Base-by-base conservation (phyloP, 2,329 filamentous ascomycete species). In the Xenoacremonium recifei region DNA sequence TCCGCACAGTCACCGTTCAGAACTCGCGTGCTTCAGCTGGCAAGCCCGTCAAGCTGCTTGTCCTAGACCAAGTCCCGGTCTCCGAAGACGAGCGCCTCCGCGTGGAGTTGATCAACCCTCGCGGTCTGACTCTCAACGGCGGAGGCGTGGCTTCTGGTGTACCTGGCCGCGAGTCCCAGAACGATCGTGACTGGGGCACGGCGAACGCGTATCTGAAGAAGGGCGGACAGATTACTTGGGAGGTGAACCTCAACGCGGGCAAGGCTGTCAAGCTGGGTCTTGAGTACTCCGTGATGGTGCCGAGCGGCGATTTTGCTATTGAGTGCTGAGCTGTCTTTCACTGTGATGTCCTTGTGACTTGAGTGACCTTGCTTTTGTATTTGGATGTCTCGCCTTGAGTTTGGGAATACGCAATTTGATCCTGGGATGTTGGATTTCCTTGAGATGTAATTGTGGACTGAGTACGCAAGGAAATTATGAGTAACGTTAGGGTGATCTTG, bases 51-150 rank as follows among this genome's bases (percentile, higher is more conserved):
- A 68, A 68, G 2, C 30, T 84, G 3, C 63, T 74, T 1, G 73
- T 84, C 19, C 57, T 79, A 3, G 81, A 85, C 47, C 80, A 84
- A 60, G 66, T 83, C 3, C 81, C 80, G 3, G 67, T 83, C n/a
- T 79, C 73, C 17, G 73, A 83, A 57, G 79, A 84, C 40, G 79
- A 82, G 56, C 66, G 71, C 30, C 62, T 84, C 5, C 66, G 67
- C 4, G 70, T 84, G 7, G 71, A 74, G 2, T 55, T 83, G 21
- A 49, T 71, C 13, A 58, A 62, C 15, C 80, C 81, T 1, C 61
- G 61, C 4, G 77, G 76, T 0, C 49, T 84, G 31, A 53, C 53
- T 1, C 48, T 60, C 3, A 68, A 65, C 1, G 71, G 71, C 2
- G 52, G 65, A 1, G 44, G 54, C 2, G 64, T 76, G 3, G 33